Conservation (phyloP, 73 alveolate species). For the Symbiodinium natans region DNA sequence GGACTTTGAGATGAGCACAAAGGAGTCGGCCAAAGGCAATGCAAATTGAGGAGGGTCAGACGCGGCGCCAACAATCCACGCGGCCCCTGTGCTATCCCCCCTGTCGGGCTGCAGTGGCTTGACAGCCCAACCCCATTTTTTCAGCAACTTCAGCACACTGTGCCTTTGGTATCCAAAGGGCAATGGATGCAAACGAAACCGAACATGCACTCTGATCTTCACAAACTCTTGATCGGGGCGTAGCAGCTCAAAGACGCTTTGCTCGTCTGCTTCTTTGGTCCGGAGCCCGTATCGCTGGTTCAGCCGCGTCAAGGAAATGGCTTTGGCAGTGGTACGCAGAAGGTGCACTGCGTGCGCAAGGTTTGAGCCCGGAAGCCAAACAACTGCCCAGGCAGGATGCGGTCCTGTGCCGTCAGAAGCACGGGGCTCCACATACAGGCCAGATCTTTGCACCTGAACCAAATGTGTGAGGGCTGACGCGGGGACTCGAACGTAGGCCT, state of each 20-base stretch:
- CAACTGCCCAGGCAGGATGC: not conserved
- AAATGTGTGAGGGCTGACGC: not conserved
- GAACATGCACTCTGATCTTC: not conserved
- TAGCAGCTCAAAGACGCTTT: not conserved
- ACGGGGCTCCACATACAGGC: constrained; percentile 10
- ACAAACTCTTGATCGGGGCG: not conserved
- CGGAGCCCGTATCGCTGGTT: not conserved
- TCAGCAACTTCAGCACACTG: not conserved
- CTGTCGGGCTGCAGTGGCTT: not conserved
- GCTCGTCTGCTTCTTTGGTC: not conserved
- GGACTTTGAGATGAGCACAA: not conserved
- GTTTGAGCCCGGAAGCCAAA: not conserved
- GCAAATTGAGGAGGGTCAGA: not conserved
- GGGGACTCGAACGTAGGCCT: not conserved
- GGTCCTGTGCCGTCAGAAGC: not conserved
- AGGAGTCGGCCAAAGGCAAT: not conserved
- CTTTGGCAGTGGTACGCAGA: not conserved
- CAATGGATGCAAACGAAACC: not conserved
- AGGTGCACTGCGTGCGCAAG: not conserved
- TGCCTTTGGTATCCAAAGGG: not conserved
- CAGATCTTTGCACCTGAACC: not conserved
- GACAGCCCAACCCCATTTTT: constrained; percentile 4
- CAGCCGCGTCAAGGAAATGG: not conserved
- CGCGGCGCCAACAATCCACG: not conserved
- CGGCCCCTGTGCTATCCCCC: not conserved